A percentile compares a stretch with the other conserved stretches of the same genome.
Conservation (phyloP, 108 stramenopile genomes). For the Nannochloropsis salina region DNA sequence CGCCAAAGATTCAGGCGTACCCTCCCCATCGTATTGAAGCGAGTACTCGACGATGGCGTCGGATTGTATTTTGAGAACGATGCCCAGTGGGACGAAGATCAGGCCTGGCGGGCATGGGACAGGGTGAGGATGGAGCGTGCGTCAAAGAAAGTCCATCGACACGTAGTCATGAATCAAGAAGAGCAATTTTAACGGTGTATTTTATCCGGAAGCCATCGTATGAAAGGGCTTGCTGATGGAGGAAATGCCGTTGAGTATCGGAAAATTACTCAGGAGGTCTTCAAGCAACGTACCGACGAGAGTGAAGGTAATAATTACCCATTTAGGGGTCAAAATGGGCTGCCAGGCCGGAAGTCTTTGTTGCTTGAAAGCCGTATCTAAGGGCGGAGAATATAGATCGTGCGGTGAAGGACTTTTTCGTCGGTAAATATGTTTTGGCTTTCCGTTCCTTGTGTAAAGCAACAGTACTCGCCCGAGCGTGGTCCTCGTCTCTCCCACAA, state of each 20-base stretch:
- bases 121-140: neutral
- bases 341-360: constrained; percentile 87
- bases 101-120: constrained; percentile 46
- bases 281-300: constrained; percentile 42
- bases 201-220: too few species aligned
- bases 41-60: constrained; percentile 15
- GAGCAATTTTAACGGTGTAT: too few species aligned
- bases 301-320: constrained; percentile 69
- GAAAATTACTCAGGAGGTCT: neutral
- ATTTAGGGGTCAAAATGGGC: constrained; percentile 80
- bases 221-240: too few species aligned
- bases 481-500: too few species aligned
- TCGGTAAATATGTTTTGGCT: too few species aligned
- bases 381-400: too few species aligned
- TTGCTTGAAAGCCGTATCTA: constrained; percentile 53
- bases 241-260: too few species aligned
- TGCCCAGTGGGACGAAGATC: constrained; percentile 76
- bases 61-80: constrained; percentile 24
- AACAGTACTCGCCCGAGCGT: too few species aligned
- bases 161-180: neutral
- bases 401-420: too few species aligned
- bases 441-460: too few species aligned
- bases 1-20: neutral
- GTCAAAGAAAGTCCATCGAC: neutral
- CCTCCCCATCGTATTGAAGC: neutral